Conservation (phyloP, 129 eudicot genomes). For the Arctium lappa region DNA sequence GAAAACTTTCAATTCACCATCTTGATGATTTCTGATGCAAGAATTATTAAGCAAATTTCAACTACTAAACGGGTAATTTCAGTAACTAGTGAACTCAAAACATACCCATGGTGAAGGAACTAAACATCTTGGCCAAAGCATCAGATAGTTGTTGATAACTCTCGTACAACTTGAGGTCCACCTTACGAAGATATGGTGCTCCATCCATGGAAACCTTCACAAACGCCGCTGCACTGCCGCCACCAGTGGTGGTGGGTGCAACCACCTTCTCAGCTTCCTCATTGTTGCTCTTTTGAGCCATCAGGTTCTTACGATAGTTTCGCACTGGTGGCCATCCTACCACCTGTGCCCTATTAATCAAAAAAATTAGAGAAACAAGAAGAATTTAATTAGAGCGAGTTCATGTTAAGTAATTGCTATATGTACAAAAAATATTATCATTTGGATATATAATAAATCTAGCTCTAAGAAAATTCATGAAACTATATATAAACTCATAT, state of each 20-base stretch:
- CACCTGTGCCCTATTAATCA: conserved; percentile 68
- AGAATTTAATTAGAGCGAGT: background rate
- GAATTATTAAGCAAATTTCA: background rate
- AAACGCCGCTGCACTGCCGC: conserved; percentile 42
- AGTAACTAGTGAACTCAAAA: background rate
- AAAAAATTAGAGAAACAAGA: background rate
- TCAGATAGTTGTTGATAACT: conserved; percentile 79
- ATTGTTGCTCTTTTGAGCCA: conserved; percentile 64
- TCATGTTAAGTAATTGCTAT: background rate
- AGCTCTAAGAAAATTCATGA: background rate
- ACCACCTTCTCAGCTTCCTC: conserved; percentile 46
- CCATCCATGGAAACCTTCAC: conserved; percentile 97
- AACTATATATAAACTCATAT: background rate
- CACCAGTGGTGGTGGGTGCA: conserved; percentile 16
- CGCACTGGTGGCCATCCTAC: conserved; percentile 99
- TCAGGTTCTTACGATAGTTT: conserved; percentile 75
- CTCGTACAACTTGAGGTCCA: conserved; percentile 77
- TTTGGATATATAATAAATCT: background rate
- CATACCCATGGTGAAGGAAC: conserved; percentile 87
- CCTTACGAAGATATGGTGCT: conserved; percentile 92
- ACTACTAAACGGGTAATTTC: background rate
- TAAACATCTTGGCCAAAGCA: conserved; percentile 94
- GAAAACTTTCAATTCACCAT: background rate
- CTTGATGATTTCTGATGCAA: background rate
- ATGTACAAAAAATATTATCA: background rate